Percentiles rank a stretch among this genome's conserved stretches.
phyloP scores from a whole-genome alignment of 2,329 filamentous ascomycete species.

The Apiospora saccharicola region DNA sequence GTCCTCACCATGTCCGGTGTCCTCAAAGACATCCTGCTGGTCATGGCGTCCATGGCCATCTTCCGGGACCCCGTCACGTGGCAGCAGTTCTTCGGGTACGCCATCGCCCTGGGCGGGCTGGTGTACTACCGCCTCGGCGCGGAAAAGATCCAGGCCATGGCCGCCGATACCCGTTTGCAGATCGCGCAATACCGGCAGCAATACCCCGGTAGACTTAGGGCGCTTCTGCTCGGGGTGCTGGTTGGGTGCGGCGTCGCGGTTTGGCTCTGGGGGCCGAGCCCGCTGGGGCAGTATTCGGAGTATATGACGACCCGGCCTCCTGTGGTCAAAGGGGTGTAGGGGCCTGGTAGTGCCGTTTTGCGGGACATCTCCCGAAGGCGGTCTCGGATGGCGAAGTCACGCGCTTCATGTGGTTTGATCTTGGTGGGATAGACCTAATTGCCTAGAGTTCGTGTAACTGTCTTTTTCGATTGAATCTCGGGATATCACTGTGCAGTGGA shows the following conservation, averaged over 20 bases:
- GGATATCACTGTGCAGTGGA: neutral
- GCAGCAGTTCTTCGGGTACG: slow-evolving; percentile 75
- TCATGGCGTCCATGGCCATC: slow-evolving; percentile 71
- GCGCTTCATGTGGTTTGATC: neutral
- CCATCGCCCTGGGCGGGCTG: slow-evolving; percentile 57
- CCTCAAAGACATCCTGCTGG: slow-evolving; percentile 76
- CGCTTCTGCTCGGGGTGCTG: slow-evolving; percentile 32
- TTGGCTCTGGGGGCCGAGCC: neutral
- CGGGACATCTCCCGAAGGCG: neutral
- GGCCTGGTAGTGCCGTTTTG: neutral
- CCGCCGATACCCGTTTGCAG: slow-evolving; percentile 33
- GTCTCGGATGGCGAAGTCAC: neutral
- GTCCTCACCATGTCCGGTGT: slow-evolving; percentile 77
- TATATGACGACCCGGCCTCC: neutral
- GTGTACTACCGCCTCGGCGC: slow-evolving; percentile 41
- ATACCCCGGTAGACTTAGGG: slow-evolving; percentile 35
- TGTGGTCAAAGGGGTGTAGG: neutral
- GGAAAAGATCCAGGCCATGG: slow-evolving; percentile 38
- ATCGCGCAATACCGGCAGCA: slow-evolving; percentile 34
- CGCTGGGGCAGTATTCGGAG: neutral
- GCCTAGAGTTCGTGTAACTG: neutral
- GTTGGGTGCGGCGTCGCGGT: slow-evolving; percentile 25
- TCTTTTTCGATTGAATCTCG: neutral
- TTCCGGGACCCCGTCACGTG: slow-evolving; percentile 70
- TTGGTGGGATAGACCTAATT: neutral